Base-by-base conservation (phyloP, 2,329 filamentous ascomycete species). In the Polychaeton citri region DNA sequence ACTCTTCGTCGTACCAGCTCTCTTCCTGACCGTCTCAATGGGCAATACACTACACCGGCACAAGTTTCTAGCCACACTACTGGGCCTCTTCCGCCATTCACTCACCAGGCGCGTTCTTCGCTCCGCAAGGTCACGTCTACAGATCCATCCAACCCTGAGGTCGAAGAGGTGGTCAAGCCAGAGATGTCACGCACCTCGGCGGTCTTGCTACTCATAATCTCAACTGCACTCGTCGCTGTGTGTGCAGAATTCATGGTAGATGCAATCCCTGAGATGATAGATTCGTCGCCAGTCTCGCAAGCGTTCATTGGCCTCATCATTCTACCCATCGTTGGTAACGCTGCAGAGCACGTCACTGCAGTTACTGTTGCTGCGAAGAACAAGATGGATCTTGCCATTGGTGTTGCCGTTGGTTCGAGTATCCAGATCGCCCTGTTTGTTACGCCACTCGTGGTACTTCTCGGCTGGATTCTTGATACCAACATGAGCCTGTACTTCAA, bases 351-450 rank as follows among this genome's bases (percentile, higher is more conserved):
- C 63, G 79, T 81, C 15, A 86, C 81, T 0, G 81, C 81, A 5
- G 80, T 87, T 36, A 82, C 76, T 0, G 81, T 87, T 1, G 81
- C 82, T 5, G 71, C 78, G 47, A 85, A 86, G 66, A 83, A 86
- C 60, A 87, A 87, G 61, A 85, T 86, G 79, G 82, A 87, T 51
- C 63, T 87, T 6, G 78, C 81, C 3, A 86, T 87, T 43, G 81
- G 81, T 52, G 80, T 87, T 8, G 81, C 81, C 9, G 78, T 87
- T 21, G 81, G 82, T 19, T 82, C 76, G 8, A 82, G 77, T 48
- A 87, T 88, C 59, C 81, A 87, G 58, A 83, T 87, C 33, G 75
- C 81, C 1, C 69, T 87, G 19, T 85, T 87, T 55, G 69, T 87
- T 34, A 84, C 83, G 6, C 82, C 82, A 0, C 62, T 87, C 8